Percentiles rank a stretch among this genome's conserved stretches.
phyloP scores from a whole-genome alignment of 2,329 filamentous ascomycete genomes.

The Colletotrichum sp. region DNA sequence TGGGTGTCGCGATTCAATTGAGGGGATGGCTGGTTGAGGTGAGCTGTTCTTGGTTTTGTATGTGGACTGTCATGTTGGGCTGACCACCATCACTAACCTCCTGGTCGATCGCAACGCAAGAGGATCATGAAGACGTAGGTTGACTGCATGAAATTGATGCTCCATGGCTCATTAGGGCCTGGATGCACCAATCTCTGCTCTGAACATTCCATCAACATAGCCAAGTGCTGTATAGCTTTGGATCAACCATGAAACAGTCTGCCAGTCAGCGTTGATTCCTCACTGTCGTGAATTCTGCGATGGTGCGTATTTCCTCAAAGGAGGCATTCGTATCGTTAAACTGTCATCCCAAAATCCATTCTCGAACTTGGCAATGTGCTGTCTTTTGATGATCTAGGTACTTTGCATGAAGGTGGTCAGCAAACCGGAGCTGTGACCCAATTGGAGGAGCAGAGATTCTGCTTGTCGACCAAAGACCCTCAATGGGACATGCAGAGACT shows the following conservation, averaged over 20 bases:
- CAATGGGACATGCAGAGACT: neutral
- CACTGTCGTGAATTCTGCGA: rapidly evolving
- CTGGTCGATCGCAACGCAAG: neutral
- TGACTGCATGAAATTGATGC: neutral
- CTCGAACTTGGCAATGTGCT: neutral
- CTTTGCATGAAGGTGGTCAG: neutral
- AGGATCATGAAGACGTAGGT: neutral
- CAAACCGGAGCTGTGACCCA: neutral
- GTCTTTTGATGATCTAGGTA: neutral
- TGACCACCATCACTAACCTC: neutral
- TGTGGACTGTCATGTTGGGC: neutral
- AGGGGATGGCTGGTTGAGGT: neutral
- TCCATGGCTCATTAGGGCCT: neutral
- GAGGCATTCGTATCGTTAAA: neutral
- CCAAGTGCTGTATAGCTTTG: neutral
- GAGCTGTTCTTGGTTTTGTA: neutral
- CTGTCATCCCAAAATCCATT: neutral
- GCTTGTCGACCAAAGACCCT: neutral
- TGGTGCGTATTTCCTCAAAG: neutral
- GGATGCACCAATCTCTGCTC: neutral
- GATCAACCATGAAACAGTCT: neutral
- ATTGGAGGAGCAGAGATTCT: neutral
- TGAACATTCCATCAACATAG: neutral
- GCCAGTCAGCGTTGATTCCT: neutral
- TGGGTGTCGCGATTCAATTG: too few relatives aligned